These are phyloP conservation scores for Cryphonectria radicalis DNA, from an alignment of 2,329 filamentous ascomycete species.

Conservation along the genomic window DNA sequence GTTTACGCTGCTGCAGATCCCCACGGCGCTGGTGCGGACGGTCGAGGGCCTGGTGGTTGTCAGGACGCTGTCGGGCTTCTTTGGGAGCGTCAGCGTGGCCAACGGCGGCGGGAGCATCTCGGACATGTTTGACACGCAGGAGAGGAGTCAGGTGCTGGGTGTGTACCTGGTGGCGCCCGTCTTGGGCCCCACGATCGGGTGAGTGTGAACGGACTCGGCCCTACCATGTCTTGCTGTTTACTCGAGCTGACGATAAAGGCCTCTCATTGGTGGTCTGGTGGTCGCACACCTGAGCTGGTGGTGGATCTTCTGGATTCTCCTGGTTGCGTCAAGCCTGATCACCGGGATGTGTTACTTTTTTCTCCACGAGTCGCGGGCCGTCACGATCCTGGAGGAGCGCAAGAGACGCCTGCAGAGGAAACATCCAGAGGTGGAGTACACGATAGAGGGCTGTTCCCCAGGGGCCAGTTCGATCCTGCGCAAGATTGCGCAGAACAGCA, in stretches of 20 bases:
- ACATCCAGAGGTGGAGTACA: not conserved
- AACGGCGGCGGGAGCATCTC: not conserved
- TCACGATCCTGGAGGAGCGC: not conserved
- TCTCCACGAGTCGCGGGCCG: not conserved
- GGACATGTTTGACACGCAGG: not conserved
- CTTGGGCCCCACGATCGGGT: not conserved
- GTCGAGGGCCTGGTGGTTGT: not conserved
- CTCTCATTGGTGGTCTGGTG: not conserved
- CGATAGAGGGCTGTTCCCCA: not conserved
- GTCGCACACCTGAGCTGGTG: not conserved
- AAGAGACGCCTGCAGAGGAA: not conserved
- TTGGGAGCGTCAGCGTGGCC: not conserved
- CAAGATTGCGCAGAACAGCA: not conserved
- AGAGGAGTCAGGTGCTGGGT: constrained; percentile 1
- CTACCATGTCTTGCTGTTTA: not conserved
- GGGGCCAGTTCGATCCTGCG: not conserved
- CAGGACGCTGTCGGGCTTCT: constrained; percentile 2
- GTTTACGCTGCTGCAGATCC: not conserved
- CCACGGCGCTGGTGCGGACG: not conserved
- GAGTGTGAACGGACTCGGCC: not conserved
- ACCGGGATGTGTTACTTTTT: not conserved
- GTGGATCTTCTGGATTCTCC: constrained; percentile 4
- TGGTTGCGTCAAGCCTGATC: not conserved
- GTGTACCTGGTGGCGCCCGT: not conserved
- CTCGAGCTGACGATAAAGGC: not conserved